Base-by-base conservation (phyloP, 306 rosid species). In the Sindora glabra region DNA sequence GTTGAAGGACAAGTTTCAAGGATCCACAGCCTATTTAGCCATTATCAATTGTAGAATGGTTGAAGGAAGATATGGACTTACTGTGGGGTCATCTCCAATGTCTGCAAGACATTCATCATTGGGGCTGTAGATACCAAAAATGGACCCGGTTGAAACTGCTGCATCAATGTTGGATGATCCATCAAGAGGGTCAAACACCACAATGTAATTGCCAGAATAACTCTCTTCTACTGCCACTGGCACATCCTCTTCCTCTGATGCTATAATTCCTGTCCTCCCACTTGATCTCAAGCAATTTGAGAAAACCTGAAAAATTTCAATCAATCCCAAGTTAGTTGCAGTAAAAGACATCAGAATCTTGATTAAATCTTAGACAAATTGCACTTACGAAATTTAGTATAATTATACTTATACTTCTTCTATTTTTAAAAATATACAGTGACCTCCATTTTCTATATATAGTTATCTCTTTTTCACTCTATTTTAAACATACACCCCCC, bases 171-270 rank as follows among this genome's bases (percentile, higher is more conserved):
- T 94, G 29, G 99, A 89, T 17, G 99, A 94, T 2, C 99, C 99
- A 64, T 94, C 99, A 40, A 94, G 95, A 21, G 99, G 99, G 53
- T 94, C 99, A 37, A 94, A 94, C 7, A 94, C 99, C 2, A 82
- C 99, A 65, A 89, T 80, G 81, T 94, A 94, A 79, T 94, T 94
- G 0, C 99, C 99, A 3, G 99, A 94, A 66, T 86, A 94, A 77
- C 97, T 89, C 81, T 94, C 99, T 75, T 94, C 99, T 55, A 94
- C 99, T 10, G 97, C 99, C 17, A 94, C 97, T 0, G 99, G 97
- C 34, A 94, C 99, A 44, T 94, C 99, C 76, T 89, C 99, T 77
- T 94, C 99, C 80, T 94, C 99, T 8, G 97, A 94, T 25, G 99
- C 99, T 82, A 94, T 94, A 37, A 94, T 89, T 38, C 97, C 99